phyloP scores from a whole-genome alignment of 176 grass and related monocot species.

The Paspalum notatum region DNA sequence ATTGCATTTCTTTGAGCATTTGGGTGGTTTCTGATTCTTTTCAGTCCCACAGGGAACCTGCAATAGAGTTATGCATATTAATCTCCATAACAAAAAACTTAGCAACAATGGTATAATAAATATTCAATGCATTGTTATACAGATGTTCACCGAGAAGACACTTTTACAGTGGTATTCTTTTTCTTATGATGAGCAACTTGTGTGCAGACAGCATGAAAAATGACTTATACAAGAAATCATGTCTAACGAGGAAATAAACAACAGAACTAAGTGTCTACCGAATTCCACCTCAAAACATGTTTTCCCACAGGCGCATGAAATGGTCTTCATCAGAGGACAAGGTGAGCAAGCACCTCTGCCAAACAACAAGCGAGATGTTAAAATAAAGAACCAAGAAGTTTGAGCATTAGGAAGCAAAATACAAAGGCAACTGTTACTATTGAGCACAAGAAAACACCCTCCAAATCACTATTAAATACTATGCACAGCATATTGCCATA shows the following conservation, averaged over 20 bases:
- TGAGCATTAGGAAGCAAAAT: constrained; percentile 7
- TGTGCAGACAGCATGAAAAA: background rate
- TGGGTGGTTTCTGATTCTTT: constrained; percentile 95
- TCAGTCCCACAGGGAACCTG: constrained; percentile 98
- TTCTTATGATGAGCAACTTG: constrained; percentile 10
- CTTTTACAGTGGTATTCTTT: background rate
- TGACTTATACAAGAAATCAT: constrained; percentile 4
- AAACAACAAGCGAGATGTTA: constrained; percentile 40
- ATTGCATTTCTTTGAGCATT: constrained; percentile 78
- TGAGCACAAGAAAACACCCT: no score
- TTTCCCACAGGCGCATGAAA: constrained; percentile 87
- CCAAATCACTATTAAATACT: no score
- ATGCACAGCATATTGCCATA: background rate
- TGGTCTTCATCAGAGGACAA: constrained; percentile 93
- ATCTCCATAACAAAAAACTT: constrained; percentile 17
- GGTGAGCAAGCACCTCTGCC: constrained; percentile 80
- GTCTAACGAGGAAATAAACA: constrained; percentile 21
- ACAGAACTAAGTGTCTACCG: constrained; percentile 54
- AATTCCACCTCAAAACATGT: constrained; percentile 87
- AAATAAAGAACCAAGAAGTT: background rate
- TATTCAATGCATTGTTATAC: constrained; percentile 17
- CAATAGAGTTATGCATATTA: constrained; percentile 35
- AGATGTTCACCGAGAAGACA: constrained; percentile 8
- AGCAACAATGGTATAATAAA: background rate
- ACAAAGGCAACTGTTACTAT: constrained; percentile 4